phyloP scores from a whole-genome alignment of 805 yeast species.

The Starmerella vitae region DNA sequence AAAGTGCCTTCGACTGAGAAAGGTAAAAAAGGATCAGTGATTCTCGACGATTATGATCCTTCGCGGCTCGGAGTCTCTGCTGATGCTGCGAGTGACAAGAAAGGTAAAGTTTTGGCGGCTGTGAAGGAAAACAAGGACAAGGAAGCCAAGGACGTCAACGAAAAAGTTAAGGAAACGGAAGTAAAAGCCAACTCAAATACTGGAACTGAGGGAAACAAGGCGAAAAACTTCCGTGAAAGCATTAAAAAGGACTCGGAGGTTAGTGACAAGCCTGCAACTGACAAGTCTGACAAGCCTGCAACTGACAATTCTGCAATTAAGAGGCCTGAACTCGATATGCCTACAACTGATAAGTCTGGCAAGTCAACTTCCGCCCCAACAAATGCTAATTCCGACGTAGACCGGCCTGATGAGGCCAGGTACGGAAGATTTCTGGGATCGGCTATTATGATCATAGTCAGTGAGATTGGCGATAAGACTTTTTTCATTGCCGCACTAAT shows the following conservation, averaged over 20 bases:
- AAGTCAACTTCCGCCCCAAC: background rate
- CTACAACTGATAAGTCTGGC: background rate
- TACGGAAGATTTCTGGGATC: conserved; percentile 49
- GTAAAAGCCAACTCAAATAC: background rate
- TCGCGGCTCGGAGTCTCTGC: conserved; percentile 25
- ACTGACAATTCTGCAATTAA: background rate
- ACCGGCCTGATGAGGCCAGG: conserved; percentile 26
- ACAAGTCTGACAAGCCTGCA: background rate
- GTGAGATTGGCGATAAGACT: conserved; percentile 96
- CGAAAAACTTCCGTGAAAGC: background rate
- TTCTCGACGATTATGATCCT: conserved; percentile 29
- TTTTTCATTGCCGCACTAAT: conserved; percentile 91
- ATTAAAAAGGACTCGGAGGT: background rate
- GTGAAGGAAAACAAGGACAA: conserved; percentile 3
- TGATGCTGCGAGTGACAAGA: conserved; percentile 15
- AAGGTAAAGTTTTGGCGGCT: background rate
- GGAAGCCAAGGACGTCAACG: conserved; percentile 9
- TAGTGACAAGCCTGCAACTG: background rate
- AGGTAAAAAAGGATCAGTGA: conserved; percentile 24
- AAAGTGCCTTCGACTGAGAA: conserved; percentile 16
- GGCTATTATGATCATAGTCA: conserved; percentile 78
- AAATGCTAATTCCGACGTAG: background rate
- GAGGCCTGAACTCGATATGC: background rate
- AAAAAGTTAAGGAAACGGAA: conserved; percentile 1
- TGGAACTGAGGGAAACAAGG: background rate